phyloP scores from a whole-genome alignment of 257 asterid species.

The Solanum pimpinellifolium region DNA sequence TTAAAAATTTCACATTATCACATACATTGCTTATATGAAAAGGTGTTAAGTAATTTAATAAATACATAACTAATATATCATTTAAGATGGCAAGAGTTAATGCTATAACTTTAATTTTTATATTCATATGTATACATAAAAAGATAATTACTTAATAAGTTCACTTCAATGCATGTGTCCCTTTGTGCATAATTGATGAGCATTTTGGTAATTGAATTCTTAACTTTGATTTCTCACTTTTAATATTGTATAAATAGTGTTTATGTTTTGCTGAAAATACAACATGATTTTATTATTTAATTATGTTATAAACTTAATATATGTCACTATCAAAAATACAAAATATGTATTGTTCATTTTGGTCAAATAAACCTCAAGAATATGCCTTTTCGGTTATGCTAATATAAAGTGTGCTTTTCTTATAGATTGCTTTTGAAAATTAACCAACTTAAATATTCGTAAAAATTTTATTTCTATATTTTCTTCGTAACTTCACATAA shows the following conservation, averaged over 20 bases:
- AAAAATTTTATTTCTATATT: too few species aligned
- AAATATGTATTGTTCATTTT: background rate
- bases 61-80: too few species aligned
- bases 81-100: background rate
- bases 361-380: background rate
- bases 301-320: background rate
- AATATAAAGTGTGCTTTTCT: background rate
- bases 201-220: background rate
- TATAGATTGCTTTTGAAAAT: background rate
- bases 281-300: background rate
- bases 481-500: too few species aligned
- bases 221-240: background rate
- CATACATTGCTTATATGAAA: too few species aligned
- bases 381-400: background rate
- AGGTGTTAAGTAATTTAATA: background rate
- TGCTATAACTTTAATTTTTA: background rate
- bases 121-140: background rate
- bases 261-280: background rate
- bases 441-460: too few species aligned
- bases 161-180: background rate
- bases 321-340: background rate
- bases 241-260: background rate
- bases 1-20: too few species aligned
- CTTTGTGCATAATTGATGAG: background rate
- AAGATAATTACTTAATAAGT: background rate